Percentiles rank a stretch among this genome's conserved stretches.
phyloP scores from a whole-genome alignment of 768 basidiomycete genomes.

The Clitopilus hobsonii region DNA sequence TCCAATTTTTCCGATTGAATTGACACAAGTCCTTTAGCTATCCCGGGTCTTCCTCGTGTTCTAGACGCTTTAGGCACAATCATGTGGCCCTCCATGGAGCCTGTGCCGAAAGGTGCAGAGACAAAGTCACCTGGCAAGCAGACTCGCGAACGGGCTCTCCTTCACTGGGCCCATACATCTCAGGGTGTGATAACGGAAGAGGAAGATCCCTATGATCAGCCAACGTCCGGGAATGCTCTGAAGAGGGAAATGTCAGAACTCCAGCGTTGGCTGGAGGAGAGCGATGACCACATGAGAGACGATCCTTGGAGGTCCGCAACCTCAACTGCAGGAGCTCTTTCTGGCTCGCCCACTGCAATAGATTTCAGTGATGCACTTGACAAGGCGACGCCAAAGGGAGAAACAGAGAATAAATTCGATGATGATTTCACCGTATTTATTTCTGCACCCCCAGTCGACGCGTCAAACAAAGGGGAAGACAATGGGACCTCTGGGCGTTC shows the following conservation, averaged over 20 bases:
- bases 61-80: conserved; percentile 79
- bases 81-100: conserved; percentile 82
- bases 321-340: conserved; percentile 21
- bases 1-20: background rate
- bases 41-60: conserved; percentile 58
- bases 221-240: conserved; percentile 22
- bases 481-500: conserved; percentile 16
- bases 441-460: conserved; percentile 39
- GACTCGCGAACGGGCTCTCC: conserved; percentile 21
- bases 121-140: conserved; percentile 15
- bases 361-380: conserved; percentile 6
- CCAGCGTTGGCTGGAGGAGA: conserved; percentile 58
- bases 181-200: conserved; percentile 22
- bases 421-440: conserved; percentile 80
- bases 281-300: conserved; percentile 20
- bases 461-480: conserved; percentile 14
- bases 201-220: conserved; percentile 13
- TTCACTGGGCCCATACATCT: conserved; percentile 39
- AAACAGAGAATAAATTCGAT: conserved; percentile 47
- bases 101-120: conserved; percentile 19
- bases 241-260: conserved; percentile 54
- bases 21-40: conserved; percentile 24
- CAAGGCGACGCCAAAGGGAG: conserved; percentile 1
- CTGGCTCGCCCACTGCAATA: conserved; percentile 19
- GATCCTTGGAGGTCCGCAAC: conserved; percentile 37